Percentiles rank a stretch among this genome's conserved stretches.
Conservation (phyloP, 768 basidiomycete species). For the Agrocybe pediades region DNA sequence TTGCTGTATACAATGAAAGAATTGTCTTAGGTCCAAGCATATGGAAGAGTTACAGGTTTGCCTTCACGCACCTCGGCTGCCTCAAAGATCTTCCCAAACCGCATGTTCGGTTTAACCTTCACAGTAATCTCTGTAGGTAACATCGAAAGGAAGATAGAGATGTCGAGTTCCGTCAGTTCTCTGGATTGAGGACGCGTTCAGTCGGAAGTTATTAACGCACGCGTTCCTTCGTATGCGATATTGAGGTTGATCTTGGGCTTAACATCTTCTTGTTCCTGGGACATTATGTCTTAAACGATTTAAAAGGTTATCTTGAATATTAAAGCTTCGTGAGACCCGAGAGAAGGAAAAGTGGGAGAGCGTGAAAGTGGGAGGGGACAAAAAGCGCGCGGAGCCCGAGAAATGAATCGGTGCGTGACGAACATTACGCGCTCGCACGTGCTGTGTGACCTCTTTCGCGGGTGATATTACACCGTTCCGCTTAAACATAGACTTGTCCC, state of each 20-base stretch:
- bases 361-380: background rate
- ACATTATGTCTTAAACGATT: conserved; percentile 29
- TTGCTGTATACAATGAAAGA: conserved; percentile 39
- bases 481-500: background rate
- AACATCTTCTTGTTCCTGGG: conserved; percentile 58
- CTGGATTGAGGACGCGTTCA: no score
- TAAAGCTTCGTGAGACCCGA: background rate
- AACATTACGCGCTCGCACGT: conserved; percentile 4
- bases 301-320: background rate
- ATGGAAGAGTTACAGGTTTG: background rate
- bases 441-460: background rate
- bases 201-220: no score
- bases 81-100: conserved; percentile 67
- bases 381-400: background rate
- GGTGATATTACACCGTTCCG: no score
- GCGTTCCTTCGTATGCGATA: conserved; percentile 53
- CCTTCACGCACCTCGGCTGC: conserved; percentile 59
- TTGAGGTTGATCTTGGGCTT: conserved; percentile 73
- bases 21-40: background rate
- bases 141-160: background rate
- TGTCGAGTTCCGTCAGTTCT: no score
- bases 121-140: conserved; percentile 55
- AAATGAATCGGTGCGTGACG: conserved; percentile 2
- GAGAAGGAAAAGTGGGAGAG: background rate
- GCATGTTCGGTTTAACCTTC: conserved; percentile 65